Base-by-base conservation (phyloP, 768 basidiomycete species). In the Mycena rosella region DNA sequence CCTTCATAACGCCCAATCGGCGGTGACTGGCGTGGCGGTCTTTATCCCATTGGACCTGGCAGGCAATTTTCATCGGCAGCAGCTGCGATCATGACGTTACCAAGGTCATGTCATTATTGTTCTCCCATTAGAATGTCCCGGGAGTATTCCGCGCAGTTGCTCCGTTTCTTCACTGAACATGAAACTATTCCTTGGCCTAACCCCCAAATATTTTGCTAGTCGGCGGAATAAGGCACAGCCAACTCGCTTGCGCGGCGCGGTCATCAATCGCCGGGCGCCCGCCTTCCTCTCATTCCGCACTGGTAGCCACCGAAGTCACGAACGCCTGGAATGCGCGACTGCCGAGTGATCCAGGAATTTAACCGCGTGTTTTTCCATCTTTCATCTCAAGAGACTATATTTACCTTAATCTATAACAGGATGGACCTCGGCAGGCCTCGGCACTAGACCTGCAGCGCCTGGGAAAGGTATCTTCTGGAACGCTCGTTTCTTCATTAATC, bases 41-140 rank as follows among this genome's bases (percentile, higher is more conserved):
- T 42, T 40, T 40, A 56, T 56, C 54, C 54, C 54, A 56, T 56
- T 56, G 54, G 36, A 54, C 34, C 53, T 38, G 54, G 54, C 54
- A 34, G 5, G 55, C 38, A 42, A 56, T 56, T 56, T 38, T 29
- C 29, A 57, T 57, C 26, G 26, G 40, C 40, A 44, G 26, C 40
- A 44, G 40, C 55, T 44, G 42, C 40, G 40, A 57, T 57, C 40
- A 44, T 57, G 40, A 57, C 55, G 27, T 29, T 57, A 44, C 7
- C 54, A 40, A 42, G 54, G 38, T 44, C 40, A 44, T 44, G 55
- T 14, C 55, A 44, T 57, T 57, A 44, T 42, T 57, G 55, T 57
- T 57, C 29, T 30, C 55, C 55, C 26, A 42, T 57, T 44, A 59
- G 55, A 44, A 44, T 44, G 42, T 44, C 20, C n/a, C 42, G 18